Evolutionary conservation across 495 filamentous ascomycete species (phyloP).

Genomic region (Glarea lozoyensis): DNA sequence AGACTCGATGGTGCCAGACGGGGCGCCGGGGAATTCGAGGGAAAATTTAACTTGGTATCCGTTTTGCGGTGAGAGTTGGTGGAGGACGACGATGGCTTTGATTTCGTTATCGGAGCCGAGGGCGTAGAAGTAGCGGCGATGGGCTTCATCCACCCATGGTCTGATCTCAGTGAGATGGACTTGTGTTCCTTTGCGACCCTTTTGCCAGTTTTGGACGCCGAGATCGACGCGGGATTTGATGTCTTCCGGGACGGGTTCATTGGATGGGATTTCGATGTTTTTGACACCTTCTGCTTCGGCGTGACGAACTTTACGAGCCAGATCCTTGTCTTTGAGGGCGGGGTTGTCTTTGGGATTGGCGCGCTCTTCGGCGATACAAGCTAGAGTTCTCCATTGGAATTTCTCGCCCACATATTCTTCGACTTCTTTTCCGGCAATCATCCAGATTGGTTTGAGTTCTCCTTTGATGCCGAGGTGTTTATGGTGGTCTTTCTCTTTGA

Average conservation of each 20-base stretch:
- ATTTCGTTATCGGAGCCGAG: conserved; percentile 56
- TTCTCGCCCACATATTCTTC: conserved; percentile 67
- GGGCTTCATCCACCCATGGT: conserved; percentile 68
- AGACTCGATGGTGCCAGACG: conserved; percentile 70
- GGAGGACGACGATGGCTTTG: conserved; percentile 63
- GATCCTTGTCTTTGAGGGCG: conserved; percentile 29
- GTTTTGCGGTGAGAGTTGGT: conserved; percentile 62
- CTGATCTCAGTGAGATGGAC: conserved; percentile 78
- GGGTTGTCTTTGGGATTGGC: conserved; percentile 45
- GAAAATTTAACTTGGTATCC: conserved; percentile 87
- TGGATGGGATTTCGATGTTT: conserved; percentile 54
- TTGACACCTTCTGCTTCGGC: conserved; percentile 72
- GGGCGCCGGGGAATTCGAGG: conserved; percentile 72
- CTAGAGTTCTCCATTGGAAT: conserved; percentile 75
- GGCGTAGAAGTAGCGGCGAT: conserved; percentile 77
- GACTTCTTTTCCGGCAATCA: conserved; percentile 57
- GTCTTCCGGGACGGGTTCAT: conserved; percentile 52
- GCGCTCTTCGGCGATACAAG: conserved; percentile 76
- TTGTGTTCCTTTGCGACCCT: conserved; percentile 68
- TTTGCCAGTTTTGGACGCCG: conserved; percentile 69
- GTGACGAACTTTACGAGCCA: conserved; percentile 63
- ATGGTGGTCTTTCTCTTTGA: conserved; percentile 54
- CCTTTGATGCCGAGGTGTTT: conserved; percentile 49
- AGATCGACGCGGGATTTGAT: conserved; percentile 55
- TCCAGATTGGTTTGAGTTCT: conserved; percentile 81